Conservation (phyloP, 148 eudicot species). For the Agrostemma githago region DNA sequence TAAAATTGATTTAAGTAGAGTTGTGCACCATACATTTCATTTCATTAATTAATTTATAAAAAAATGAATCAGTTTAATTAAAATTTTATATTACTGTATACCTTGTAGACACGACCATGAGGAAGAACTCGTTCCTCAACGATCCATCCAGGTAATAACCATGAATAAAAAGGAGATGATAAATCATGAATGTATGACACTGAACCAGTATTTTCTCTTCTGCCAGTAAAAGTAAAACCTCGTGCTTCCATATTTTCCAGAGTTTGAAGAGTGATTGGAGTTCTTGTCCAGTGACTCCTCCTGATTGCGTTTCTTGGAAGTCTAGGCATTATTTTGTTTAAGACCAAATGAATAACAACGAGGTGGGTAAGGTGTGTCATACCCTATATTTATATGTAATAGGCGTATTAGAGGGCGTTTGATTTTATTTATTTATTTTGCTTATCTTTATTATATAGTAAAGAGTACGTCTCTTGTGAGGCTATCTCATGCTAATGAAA, state of each 20-base stretch:
- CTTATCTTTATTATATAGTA: too few species aligned
- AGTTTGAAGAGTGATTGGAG: not conserved
- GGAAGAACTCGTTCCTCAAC: slow-evolving; percentile 7
- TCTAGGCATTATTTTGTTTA: not conserved
- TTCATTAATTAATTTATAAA: too few species aligned
- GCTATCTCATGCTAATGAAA: too few species aligned
- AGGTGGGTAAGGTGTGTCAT: not conserved
- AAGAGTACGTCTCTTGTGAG: too few species aligned
- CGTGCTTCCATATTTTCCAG: not conserved
- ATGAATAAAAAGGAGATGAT: not conserved
- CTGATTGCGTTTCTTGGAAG: not conserved
- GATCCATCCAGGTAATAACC: slow-evolving; percentile 5
- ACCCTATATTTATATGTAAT: not conserved
- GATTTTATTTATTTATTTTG: too few species aligned
- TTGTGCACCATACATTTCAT: not conserved
- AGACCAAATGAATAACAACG: not conserved
- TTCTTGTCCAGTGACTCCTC: not conserved
- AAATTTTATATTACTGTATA: not conserved
- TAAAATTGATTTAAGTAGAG: too few species aligned
- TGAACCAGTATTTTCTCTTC: not conserved
- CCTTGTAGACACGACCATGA: slow-evolving; percentile 12
- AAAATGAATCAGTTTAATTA: too few species aligned
- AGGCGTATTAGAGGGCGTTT: not conserved
- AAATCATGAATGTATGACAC: slow-evolving; percentile 1
- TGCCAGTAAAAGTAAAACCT: not conserved